Evolutionary conservation across 2,329 filamentous ascomycete species (phyloP).

Genomic region (Aspergillus udagawae): DNA sequence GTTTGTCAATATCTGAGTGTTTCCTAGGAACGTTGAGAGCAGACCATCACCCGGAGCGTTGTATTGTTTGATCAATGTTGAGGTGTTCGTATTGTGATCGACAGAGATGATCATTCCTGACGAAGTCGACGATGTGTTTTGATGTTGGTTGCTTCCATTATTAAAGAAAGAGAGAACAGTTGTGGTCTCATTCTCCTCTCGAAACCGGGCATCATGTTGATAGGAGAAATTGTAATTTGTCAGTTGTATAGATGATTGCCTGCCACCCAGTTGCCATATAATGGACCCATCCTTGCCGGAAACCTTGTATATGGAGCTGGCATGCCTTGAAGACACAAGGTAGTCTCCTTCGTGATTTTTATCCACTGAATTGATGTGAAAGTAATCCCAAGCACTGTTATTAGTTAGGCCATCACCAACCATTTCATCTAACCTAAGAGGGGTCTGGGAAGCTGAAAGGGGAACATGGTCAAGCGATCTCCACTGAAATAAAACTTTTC

Average conservation of each 20-base stretch:
- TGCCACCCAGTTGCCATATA: slow-evolving; percentile 26
- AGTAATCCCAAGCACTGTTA: slow-evolving; percentile 25
- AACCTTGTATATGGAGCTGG: slow-evolving; percentile 25
- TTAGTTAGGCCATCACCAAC: slow-evolving; percentile 15
- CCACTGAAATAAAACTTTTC: background rate
- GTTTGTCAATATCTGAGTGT: slow-evolving; percentile 24
- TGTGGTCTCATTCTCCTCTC: background rate
- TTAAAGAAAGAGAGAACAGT: background rate
- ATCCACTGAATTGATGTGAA: slow-evolving; percentile 24
- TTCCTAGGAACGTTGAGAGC: slow-evolving; percentile 20
- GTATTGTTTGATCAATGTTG: background rate
- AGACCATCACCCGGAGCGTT: slow-evolving; percentile 19
- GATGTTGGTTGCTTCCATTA: background rate
- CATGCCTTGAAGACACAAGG: slow-evolving; percentile 24
- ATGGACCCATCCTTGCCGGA: slow-evolving; percentile 22
- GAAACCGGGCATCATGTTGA: slow-evolving; percentile 16
- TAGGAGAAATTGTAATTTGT: slow-evolving; percentile 37
- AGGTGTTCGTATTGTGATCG: background rate
- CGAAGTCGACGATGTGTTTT: slow-evolving; percentile 5
- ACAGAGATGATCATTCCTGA: slow-evolving; percentile 17
- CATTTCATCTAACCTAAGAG: background rate
- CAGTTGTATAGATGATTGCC: slow-evolving; percentile 9
- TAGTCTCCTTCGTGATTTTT: slow-evolving; percentile 22
- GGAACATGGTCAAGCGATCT: background rate
- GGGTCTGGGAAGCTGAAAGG: background rate